Base-by-base conservation (phyloP, 495 filamentous ascomycete genomes). In the Sphaerosporella brunnea region DNA sequence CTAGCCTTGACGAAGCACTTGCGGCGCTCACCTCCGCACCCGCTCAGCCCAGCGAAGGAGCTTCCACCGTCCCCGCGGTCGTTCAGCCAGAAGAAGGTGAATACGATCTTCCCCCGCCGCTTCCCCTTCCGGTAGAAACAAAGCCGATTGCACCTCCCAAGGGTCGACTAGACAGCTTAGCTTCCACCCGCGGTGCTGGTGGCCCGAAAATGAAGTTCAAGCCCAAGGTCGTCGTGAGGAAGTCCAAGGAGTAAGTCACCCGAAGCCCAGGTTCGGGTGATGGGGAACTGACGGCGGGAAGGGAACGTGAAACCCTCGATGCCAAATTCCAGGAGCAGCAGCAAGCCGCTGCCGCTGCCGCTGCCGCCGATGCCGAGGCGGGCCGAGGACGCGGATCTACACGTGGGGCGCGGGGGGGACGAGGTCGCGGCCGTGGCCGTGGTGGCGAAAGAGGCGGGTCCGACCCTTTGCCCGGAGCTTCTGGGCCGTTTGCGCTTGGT, bases 261-360 rank as follows among this genome's bases (percentile, higher is more conserved):
- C 10, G 13, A 4, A 7, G 9, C 8, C 19, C 16, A 41, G n/a
- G 24, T 26, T 26, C 26, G 23, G 23, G 3, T 44, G 15, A 16
- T 50, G 46, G 23, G 45, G 28, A 13, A 5, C 13, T 11, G 54
- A 32, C 42, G 28, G 9, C 8, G 41, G 20, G 2, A 19, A 58
- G 57, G 15, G 57, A 60, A 45, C 52, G 57, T 48, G 52, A 58
- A 26, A 44, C 34, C 1, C 52, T 60, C n/a, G 50, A 59, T 8
- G 49, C 52, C n/a, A 58, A 52, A 37, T 58, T 59, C 16, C 32
- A 46, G 20, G 40, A 11, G 18, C 13, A 43, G 18, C 40, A 43
- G 40, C n/a, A n/a, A n/a, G n/a, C n/a, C n/a, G 40, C 21, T 43
- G 28, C 43, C 25, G 15, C 25, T 2, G 45, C 53, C 19, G 35